Evolutionary conservation across 1,284 basidiomycete genomes (phyloP).

Genomic region (Microbotryum violaceum): DNA sequence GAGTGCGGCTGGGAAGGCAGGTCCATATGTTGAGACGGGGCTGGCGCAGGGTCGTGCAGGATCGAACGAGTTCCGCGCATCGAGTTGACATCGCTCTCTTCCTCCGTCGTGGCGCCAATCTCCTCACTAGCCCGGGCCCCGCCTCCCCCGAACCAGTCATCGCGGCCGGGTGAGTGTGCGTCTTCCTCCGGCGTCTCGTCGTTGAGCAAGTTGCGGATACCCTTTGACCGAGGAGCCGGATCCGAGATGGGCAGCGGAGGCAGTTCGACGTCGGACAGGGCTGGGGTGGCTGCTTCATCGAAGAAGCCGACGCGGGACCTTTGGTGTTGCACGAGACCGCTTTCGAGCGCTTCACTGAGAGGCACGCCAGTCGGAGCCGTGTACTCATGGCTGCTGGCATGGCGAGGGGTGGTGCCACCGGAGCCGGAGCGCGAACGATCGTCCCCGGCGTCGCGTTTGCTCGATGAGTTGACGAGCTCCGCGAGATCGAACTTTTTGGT

Average conservation of each 20-base stretch:
- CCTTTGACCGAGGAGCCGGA: constrained; percentile 14
- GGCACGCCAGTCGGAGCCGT: too few relatives aligned
- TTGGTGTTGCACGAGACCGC: too few relatives aligned
- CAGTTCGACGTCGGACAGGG: too few relatives aligned
- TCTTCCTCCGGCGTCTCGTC: constrained; percentile 14
- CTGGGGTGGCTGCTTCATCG: too few relatives aligned
- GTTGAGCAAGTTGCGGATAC: constrained; percentile 30
- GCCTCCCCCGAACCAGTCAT: constrained; percentile 26
- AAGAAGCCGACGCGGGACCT: too few relatives aligned
- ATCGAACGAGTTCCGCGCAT: not conserved
- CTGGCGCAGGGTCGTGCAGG: too few relatives aligned
- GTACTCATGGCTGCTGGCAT: too few relatives aligned
- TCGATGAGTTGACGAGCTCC: not conserved
- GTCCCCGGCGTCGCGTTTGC: not conserved
- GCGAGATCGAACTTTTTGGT: constrained; percentile 15
- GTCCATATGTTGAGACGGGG: too few relatives aligned
- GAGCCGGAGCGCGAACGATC: not conserved
- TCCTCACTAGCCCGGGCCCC: not conserved
- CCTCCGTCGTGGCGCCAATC: constrained; percentile 11
- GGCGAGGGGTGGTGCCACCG: too few relatives aligned
- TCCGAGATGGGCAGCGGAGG: not conserved
- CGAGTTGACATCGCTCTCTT: constrained; percentile 8
- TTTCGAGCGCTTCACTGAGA: too few relatives aligned
- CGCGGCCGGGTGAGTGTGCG: not conserved
- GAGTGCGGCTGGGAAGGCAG: too few relatives aligned